Evolutionary conservation across 2,329 filamentous ascomycete genomes (phyloP), one percentile per base, ranked within the genome.

Genomic region (Colletotrichum sp.): DNA sequence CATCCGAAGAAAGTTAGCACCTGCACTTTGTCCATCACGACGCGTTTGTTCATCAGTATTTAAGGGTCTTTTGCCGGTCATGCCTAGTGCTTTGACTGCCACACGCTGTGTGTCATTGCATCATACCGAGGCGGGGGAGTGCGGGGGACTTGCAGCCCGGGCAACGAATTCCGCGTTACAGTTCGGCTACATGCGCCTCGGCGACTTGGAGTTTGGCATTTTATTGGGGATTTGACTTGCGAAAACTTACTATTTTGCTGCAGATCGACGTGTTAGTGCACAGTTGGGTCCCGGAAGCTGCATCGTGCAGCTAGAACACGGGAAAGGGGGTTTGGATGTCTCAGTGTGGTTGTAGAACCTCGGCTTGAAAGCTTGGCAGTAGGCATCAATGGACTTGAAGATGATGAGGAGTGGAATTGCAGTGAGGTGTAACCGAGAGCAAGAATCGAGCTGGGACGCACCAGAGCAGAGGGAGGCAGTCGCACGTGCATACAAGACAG

Each of bases 61-160:
- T 30, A 59, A 65, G 21, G 16, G 30, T 62, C 16, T 16, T 62
- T 34, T 62, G 18, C 30, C 30, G 30, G 28, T 14, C 18, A 12
- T 14, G 7, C 28, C n/a, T 21, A 5, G 58, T 59, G 21, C 65
- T 59, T 43, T 58, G 52, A 34, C 65, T 16, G 30, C 28, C 62
- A 28, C 21, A 21, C 56, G 21, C 21, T 28, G 55, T 65, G 18
- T 65, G 63, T 16, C 59, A 71, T 74, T 74, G 72, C 68, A 71
- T 71, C 72, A 74, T 74, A 71, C 62, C n/a, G 21, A 59, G 72
- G 68, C 64, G 72, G 72, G 71, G 58, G 61, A 65, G 52, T 74
- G 72, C 72, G 72, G 72, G 72, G 72, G 61, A 67, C 64, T 26
- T 38, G 65, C 65, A 66, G 28, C 52, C 61, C 72, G 72, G 72